A percentile compares a stretch with the other conserved stretches of the same genome.
These are phyloP conservation scores for Crucibulum parvulum DNA, from an alignment of 1,284 basidiomycete genomes.

Conservation along the genomic window DNA sequence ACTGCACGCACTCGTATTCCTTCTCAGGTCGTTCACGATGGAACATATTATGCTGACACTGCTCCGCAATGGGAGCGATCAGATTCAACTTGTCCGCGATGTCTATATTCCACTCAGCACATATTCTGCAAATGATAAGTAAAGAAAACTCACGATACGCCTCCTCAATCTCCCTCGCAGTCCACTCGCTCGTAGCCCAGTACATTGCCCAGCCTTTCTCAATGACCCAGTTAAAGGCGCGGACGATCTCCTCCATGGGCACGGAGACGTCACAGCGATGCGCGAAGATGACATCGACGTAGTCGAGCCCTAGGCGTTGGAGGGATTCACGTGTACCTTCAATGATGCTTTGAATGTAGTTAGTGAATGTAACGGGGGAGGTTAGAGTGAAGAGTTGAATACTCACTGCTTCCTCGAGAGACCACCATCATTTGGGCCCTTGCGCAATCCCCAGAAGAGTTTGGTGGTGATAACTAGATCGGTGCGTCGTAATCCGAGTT, in stretches of 20 bases:
- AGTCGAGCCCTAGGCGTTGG: conserved; percentile 75
- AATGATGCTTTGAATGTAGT: conserved; percentile 58
- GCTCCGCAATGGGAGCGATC: conserved; percentile 80
- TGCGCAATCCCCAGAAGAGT: conserved; percentile 60
- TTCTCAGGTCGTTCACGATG: conserved; percentile 81
- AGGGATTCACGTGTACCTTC: conserved; percentile 79
- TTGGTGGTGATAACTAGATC: conserved; percentile 82
- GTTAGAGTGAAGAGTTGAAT: conserved; percentile 1
- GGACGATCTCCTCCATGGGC: conserved; percentile 76
- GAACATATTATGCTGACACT: conserved; percentile 79
- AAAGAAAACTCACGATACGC: conserved; percentile 58
- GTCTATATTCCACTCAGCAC: conserved; percentile 41
- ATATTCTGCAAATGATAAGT: no score
- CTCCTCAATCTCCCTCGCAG: conserved; percentile 75
- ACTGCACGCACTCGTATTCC: conserved; percentile 69
- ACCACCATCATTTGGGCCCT: conserved; percentile 67
- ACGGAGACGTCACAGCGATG: conserved; percentile 49
- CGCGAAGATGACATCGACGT: conserved; percentile 79
- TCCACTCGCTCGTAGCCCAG: conserved; percentile 86
- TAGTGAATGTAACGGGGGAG: no score
- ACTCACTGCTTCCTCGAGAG: conserved; percentile 80
- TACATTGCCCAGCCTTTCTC: conserved; percentile 75
- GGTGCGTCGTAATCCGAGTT: conserved; percentile 72
- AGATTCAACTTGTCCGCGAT: conserved; percentile 77
- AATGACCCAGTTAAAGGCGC: conserved; percentile 76